These are phyloP conservation scores for Cenchrus fungigraminus DNA, from an alignment of 176 grass and related monocot genomes.

Conservation along the genomic window DNA sequence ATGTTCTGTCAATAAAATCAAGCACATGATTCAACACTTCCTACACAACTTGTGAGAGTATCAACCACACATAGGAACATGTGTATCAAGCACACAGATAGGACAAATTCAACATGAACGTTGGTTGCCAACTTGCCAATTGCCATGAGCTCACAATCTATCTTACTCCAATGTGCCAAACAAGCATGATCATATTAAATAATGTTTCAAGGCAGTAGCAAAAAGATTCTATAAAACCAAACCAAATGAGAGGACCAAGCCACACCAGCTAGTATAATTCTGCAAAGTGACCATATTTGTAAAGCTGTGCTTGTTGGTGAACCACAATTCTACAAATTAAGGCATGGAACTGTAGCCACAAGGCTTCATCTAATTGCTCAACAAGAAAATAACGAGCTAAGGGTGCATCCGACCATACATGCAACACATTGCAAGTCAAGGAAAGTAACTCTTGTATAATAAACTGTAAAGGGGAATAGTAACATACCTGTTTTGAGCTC, in stretches of 20 bases:
- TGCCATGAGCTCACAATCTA: neutral
- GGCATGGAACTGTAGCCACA: neutral
- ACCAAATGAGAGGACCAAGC: neutral
- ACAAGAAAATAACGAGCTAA: neutral
- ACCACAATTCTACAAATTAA: neutral
- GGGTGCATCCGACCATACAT: neutral
- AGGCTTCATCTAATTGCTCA: neutral
- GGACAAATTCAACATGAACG: neutral
- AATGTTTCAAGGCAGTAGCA: neutral
- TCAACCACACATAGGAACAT: no score
- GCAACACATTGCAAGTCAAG: neutral
- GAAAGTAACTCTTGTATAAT: neutral
- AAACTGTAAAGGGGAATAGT: conserved; percentile 22
- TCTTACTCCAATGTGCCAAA: conserved; percentile 4
- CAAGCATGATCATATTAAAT: neutral
- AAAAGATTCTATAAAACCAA: neutral
- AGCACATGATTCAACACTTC: neutral
- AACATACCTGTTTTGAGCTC: conserved; percentile 59
- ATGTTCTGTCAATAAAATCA: conserved; percentile 10
- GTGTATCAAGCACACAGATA: conserved; percentile 1
- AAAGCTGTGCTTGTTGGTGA: conserved; percentile 20
- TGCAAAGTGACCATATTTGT: neutral
- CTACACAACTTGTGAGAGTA: neutral
- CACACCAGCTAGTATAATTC: neutral
- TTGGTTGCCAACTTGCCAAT: neutral